Evolutionary conservation across 805 yeast species (phyloP).

Genomic region (Candida tallmaniae): DNA sequence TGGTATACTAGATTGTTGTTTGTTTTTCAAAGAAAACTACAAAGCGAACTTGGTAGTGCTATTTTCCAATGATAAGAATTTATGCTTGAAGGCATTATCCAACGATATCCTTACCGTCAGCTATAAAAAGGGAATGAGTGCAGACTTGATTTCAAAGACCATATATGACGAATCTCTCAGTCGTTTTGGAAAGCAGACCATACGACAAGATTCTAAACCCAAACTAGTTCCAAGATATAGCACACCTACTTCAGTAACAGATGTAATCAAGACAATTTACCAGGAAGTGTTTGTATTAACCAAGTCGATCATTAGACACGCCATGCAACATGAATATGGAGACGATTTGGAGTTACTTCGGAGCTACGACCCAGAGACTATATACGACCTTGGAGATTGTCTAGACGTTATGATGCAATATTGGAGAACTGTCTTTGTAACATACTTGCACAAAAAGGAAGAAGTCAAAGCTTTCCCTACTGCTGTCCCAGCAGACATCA

Average conservation of each 20-base stretch:
- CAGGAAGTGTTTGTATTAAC: conserved; percentile 39
- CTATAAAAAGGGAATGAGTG: conserved; percentile 41
- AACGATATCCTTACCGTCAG: conserved; percentile 64
- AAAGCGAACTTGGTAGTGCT: conserved; percentile 46
- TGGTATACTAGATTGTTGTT: conserved; percentile 79
- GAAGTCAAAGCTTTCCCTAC: neutral
- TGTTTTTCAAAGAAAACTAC: conserved; percentile 47
- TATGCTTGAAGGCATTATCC: conserved; percentile 72
- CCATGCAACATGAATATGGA: conserved; percentile 53
- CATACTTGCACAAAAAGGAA: conserved; percentile 29
- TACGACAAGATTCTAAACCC: neutral
- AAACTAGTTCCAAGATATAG: neutral
- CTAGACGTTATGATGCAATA: conserved; percentile 39
- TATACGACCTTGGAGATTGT: conserved; percentile 39
- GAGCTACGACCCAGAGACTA: conserved; percentile 39
- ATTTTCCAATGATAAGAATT: conserved; percentile 77
- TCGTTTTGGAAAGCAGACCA: conserved; percentile 16
- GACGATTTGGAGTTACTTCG: conserved; percentile 47
- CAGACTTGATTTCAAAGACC: conserved; percentile 37
- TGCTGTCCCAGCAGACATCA: conserved; percentile 21
- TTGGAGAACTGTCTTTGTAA: conserved; percentile 56
- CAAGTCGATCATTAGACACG: conserved; percentile 44
- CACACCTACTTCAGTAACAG: neutral
- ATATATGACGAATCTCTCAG: conserved; percentile 31
- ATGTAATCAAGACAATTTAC: conserved; percentile 24